phyloP scores from a whole-genome alignment of 495 filamentous ascomycete species.

The Penicillium fimorum region DNA sequence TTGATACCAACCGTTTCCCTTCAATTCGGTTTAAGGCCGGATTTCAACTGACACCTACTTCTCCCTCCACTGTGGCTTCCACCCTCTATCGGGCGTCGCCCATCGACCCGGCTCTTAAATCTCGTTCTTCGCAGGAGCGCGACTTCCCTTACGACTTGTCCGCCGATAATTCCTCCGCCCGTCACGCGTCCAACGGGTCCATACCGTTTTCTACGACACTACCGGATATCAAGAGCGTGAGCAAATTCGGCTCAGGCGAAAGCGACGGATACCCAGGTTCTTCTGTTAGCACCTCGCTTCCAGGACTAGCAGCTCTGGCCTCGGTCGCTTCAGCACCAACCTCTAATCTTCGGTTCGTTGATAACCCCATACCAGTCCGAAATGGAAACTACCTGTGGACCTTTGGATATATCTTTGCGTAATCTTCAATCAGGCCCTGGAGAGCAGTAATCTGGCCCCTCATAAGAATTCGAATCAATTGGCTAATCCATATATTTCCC shows the following conservation, averaged over 20 bases:
- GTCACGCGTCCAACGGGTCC: constrained; percentile 24
- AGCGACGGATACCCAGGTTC: constrained; percentile 21
- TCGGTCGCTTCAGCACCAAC: constrained; percentile 59
- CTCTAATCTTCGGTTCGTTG: constrained; percentile 66
- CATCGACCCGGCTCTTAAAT: constrained; percentile 53
- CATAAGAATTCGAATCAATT: constrained; percentile 16
- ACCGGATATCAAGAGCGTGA: constrained; percentile 24
- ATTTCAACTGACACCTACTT: constrained; percentile 35
- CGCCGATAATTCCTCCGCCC: constrained; percentile 15
- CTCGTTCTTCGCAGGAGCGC: constrained; percentile 44
- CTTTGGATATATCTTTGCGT: constrained; percentile 4
- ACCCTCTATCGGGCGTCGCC: constrained; percentile 56
- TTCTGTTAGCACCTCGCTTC: constrained; percentile 32
- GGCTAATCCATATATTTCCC: constrained; percentile 34
- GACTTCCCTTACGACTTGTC: constrained; percentile 37
- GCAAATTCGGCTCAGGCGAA: constrained; percentile 22
- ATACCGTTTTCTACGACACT: constrained; percentile 21
- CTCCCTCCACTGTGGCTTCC: constrained; percentile 50
- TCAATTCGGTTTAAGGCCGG: constrained; percentile 41
- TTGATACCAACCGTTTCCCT: constrained; percentile 3
- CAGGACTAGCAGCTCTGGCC: constrained; percentile 55
- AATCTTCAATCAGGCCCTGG: neutral
- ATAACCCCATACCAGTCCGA: neutral
- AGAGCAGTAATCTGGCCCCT: constrained; percentile 11
- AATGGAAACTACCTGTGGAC: neutral